A percentile compares a stretch with the other conserved stretches of the same genome.
Evolutionary conservation across 179 eudicot genomes (phyloP).

Genomic region (Beta corolliflora): DNA sequence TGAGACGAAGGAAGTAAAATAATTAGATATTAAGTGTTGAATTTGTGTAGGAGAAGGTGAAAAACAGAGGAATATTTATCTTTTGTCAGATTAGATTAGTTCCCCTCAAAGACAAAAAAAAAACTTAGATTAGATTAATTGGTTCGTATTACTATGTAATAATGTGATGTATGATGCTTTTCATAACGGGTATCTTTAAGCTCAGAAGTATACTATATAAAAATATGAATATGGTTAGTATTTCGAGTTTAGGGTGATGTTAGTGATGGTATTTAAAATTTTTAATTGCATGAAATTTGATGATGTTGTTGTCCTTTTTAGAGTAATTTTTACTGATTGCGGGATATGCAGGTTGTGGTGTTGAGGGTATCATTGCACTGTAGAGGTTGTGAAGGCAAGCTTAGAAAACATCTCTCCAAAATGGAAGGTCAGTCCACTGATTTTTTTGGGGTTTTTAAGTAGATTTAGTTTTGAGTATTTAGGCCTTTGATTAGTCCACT

Average conservation of each 20-base stretch:
- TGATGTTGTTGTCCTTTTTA: constrained; percentile 16
- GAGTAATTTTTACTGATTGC: not conserved
- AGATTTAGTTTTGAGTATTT: no score
- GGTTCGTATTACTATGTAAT: not conserved
- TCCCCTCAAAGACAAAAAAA: no score
- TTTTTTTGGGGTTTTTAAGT: no score
- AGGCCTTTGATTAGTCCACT: no score
- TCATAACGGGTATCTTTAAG: constrained; percentile 18
- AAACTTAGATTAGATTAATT: not conserved
- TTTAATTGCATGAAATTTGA: not conserved
- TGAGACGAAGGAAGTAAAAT: no score
- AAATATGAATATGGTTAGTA: constrained; percentile 18
- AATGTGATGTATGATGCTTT: constrained; percentile 11
- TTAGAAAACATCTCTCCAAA: constrained; percentile 82
- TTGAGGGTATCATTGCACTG: constrained; percentile 90
- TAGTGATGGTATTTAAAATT: not conserved
- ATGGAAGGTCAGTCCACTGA: constrained; percentile 67
- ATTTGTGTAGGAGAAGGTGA: no score
- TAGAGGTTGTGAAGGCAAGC: constrained; percentile 91
- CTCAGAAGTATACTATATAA: not conserved
- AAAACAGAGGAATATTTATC: not conserved
- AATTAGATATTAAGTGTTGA: no score
- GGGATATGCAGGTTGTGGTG: constrained; percentile 68
- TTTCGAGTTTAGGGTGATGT: constrained; percentile 12
- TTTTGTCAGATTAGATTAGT: not conserved